Conservation (phyloP, 768 basidiomycete genomes). For the Stropharia rugosoannulata region DNA sequence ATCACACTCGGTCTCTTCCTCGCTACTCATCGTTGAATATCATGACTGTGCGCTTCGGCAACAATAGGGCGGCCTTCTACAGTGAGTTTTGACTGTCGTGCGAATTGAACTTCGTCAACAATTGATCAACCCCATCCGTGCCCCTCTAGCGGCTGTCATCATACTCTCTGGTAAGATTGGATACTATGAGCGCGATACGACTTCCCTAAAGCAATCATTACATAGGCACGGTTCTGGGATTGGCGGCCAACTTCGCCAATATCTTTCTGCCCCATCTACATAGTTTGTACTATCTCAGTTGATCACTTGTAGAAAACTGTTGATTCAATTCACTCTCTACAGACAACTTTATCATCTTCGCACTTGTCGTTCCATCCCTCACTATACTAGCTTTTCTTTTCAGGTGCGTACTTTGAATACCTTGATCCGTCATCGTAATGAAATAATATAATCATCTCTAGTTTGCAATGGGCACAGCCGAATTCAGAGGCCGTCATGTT, state of each 20-base stretch:
- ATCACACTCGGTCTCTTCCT: background rate
- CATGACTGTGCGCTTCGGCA: conserved; percentile 66
- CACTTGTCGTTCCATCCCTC: conserved; percentile 61
- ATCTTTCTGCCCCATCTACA: conserved; percentile 66
- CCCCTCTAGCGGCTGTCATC: conserved; percentile 38
- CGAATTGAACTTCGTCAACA: background rate
- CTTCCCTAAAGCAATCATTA: background rate
- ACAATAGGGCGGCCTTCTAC: conserved; percentile 52
- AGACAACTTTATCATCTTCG: conserved; percentile 75
- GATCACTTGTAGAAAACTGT: background rate
- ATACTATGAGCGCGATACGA: background rate
- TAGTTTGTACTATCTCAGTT: conserved; percentile 43
- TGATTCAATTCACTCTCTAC: background rate
- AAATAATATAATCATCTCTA: conserved; percentile 22
- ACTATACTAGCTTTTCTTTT: conserved; percentile 65
- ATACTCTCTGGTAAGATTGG: conserved; percentile 39
- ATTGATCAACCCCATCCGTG: conserved; percentile 5
- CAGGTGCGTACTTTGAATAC: conserved; percentile 38
- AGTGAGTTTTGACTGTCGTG: conserved; percentile 30
- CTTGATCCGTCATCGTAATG: background rate
- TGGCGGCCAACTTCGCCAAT: conserved; percentile 64
- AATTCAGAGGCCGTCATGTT: conserved; percentile 54
- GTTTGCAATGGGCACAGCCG: conserved; percentile 72
- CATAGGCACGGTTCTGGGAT: conserved; percentile 58
- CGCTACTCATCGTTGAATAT: conserved; percentile 1